Base-by-base conservation (phyloP, 1,139 yeast species). In the Debaryomycetaceae sp. region DNA sequence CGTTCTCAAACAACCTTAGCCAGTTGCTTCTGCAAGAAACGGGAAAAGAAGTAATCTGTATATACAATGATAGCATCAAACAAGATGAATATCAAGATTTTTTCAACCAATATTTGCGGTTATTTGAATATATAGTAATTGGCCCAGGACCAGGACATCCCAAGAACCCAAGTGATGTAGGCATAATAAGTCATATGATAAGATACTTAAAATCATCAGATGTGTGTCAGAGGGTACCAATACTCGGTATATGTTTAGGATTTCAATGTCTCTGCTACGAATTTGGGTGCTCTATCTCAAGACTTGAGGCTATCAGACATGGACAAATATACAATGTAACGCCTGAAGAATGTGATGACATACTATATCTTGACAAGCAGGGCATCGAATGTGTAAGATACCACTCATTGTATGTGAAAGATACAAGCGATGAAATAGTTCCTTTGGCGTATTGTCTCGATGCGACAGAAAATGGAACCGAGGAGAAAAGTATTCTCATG, bases 131-230 rank as follows among this genome's bases (percentile, higher is more conserved):
- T 36, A 73, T 94, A 4, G 81, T 92, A 0, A 74, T 92, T 11
- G 98, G 98, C 0, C 99, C 99, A 0, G 99, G 99, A 0, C 99
- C 99, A 0, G 99, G 99, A 0, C 81, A 86, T 50, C 98, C 98
- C 0, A 64, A 66, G 2, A 73, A 67, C 33, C 58, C 71, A 0
- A 47, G 58, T 1, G 98, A 91, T 55, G 79, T 86, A 17, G 98
- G 97, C 1, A 73, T 89, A 5, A 76, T 89, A n/a, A 77, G 79
- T 4, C 70, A 73, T 54, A 51, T 87, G 17, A 76, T 62, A 41
- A 54, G 53, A 39, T 60, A 54, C 33, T 67, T 57, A 41, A 53
- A 22, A 7, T 34, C 56, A 6, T 35, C 46, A 0, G 40, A 50
- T 17, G 44, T 53, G 0, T 41, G 19, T 2, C 35, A 40, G 5